Base-by-base conservation (phyloP, 345 rosid genomes). In the Excoecaria agallocha region DNA sequence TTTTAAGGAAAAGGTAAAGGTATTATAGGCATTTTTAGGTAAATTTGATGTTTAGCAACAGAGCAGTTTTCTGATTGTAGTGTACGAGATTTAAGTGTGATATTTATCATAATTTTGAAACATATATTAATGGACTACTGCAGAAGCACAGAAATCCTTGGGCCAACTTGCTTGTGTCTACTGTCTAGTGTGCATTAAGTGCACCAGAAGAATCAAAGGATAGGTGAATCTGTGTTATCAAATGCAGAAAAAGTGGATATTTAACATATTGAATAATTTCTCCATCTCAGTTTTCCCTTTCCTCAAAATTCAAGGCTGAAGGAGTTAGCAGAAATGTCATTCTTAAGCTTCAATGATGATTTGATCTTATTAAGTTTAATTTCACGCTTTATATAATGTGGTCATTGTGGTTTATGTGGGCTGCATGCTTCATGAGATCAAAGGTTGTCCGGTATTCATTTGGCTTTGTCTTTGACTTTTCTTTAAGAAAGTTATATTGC, bases 261-360 rank as follows among this genome's bases (percentile, higher is more conserved):
- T 16, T 17, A 2, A 15, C 0, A 37, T 13, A 13, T 8, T 63
- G 20, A 13, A 15, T 16, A 30, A 61, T 48, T 72, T 60, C 25
- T 60, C 22, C 5, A 16, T 24, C n/a, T 2, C 9, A 46, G 56
- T 8, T 51, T 50, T 11, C 60, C 19, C 8, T 50, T 2, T 49
- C 12, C 43, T 37, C 30, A 74, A 75, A 75, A 51, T 52, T 52
- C 61, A 69, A n/a, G 57, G 37, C 13, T 68, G 37, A 37, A 20
- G 58, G 55, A 30, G 15, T 25, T 46, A 57, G 50, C 20, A 6
- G 17, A 52, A 22, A 30, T 30, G 30, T 30, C 30, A 25, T 48
- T 50, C 13, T 25, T 4, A 17, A 56, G 48, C 22, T n/a, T 22
- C 35, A 50, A 48, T 2, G 5, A 25, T 35, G 48, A 43, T 43